Evolutionary conservation across 306 rosid genomes (phyloP).

Genomic region (Fragaria nilgerrensis): DNA sequence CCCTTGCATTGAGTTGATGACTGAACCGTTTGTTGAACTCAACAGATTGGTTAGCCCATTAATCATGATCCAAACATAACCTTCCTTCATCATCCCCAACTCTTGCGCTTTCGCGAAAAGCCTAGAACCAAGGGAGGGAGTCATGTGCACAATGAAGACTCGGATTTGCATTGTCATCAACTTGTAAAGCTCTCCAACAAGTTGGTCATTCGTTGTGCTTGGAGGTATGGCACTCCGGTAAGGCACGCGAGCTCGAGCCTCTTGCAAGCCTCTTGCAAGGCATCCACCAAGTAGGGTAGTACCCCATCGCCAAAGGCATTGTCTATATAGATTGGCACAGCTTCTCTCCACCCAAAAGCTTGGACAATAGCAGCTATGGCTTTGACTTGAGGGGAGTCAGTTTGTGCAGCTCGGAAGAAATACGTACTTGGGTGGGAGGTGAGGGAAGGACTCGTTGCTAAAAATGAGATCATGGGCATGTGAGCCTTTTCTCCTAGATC

Average conservation of each 20-base stretch:
- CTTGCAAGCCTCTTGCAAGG: too few species aligned
- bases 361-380: slow-evolving; percentile 23
- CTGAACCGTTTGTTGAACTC: not conserved
- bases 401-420: slow-evolving; percentile 20
- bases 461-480: slow-evolving; percentile 37
- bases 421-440: slow-evolving; percentile 17
- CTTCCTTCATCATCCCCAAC: slow-evolving; percentile 26
- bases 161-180: slow-evolving; percentile 27
- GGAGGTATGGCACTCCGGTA: slow-evolving; percentile 23
- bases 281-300: slow-evolving; percentile 25
- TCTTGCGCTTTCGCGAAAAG: slow-evolving; percentile 17
- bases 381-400: slow-evolving; percentile 23
- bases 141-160: slow-evolving; percentile 29
- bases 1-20: slow-evolving; percentile 11
- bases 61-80: slow-evolving; percentile 30
- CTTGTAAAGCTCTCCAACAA: slow-evolving; percentile 25
- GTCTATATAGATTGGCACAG: slow-evolving; percentile 21
- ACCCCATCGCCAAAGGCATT: slow-evolving; percentile 15
- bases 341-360: slow-evolving; percentile 32
- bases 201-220: not conserved
- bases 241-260: slow-evolving; percentile 19
- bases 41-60: not conserved
- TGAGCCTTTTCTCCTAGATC: slow-evolving; percentile 25
- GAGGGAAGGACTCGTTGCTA: slow-evolving; percentile 33
- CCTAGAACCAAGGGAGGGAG: slow-evolving; percentile 4